phyloP scores from a whole-genome alignment of 352 stramenopile genomes.

The Globisporangium rhizosaccharum region DNA sequence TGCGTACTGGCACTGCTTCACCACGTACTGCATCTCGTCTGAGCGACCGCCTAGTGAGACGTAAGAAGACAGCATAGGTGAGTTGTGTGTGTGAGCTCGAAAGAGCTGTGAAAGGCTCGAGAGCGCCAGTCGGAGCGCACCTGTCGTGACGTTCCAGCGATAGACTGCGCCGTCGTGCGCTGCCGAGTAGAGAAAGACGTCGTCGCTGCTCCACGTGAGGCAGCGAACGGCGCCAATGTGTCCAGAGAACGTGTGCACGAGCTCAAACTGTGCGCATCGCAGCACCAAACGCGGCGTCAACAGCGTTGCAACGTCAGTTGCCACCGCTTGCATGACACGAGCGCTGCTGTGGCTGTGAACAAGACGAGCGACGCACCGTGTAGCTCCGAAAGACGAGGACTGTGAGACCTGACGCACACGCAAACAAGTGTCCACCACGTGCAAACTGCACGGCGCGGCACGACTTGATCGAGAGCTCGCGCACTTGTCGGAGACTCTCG shows the following conservation, averaged over 20 bases:
- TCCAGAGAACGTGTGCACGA: constrained; percentile 65
- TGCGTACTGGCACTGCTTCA: constrained; percentile 76
- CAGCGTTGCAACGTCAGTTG: background rate
- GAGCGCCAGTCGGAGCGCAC: background rate
- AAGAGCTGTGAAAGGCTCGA: background rate
- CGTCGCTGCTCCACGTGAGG: constrained; percentile 64
- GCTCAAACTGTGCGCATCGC: constrained; percentile 29
- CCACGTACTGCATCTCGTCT: constrained; percentile 68
- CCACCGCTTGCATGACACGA: background rate
- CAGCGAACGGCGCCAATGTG: constrained; percentile 73
- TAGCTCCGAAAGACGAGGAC: constrained; percentile 61
- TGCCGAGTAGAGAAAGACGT: constrained; percentile 71
- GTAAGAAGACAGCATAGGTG: background rate
- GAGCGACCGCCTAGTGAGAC: constrained; percentile 33
- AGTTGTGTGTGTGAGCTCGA: background rate
- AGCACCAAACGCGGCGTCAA: background rate
- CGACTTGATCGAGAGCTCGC: constrained; percentile 64
- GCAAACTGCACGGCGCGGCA: constrained; percentile 56
- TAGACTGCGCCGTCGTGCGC: constrained; percentile 80
- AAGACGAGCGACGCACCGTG: constrained; percentile 25
- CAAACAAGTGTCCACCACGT: constrained; percentile 70
- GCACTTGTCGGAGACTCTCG: constrained; percentile 54
- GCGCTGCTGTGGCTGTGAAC: background rate
- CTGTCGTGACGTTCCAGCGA: constrained; percentile 56
- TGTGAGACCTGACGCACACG: constrained; percentile 59